Evolutionary conservation across 31 red algal species (phyloP).

Genomic region (Asparagopsis taxiformis): DNA sequence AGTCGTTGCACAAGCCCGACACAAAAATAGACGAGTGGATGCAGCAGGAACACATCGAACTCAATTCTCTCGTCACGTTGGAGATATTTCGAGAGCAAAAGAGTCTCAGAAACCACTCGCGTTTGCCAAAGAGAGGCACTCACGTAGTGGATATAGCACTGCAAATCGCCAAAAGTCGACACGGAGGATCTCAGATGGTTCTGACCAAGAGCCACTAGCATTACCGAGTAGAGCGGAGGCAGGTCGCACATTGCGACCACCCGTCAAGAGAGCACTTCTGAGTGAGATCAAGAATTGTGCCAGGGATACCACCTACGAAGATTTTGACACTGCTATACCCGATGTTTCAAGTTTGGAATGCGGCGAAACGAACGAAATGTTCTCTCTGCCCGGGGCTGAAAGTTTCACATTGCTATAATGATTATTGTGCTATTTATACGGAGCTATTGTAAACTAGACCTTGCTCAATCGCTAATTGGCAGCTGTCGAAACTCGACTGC

Average conservation of each 20-base stretch:
- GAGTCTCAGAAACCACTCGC: slow-evolving; percentile 4
- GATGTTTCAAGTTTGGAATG: not conserved
- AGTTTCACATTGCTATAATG: too few relatives aligned
- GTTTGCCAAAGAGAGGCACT: not conserved
- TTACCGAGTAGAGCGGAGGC: too few relatives aligned
- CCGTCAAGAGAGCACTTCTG: not conserved
- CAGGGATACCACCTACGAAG: not conserved
- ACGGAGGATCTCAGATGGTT: not conserved
- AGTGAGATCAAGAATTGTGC: not conserved
- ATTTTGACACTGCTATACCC: not conserved
- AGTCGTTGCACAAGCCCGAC: slow-evolving; percentile 2
- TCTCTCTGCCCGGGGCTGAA: too few relatives aligned
- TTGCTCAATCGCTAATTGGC: too few relatives aligned
- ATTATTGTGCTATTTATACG: too few relatives aligned
- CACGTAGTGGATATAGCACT: too few relatives aligned
- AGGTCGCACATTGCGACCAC: not conserved
- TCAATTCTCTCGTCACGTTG: not conserved
- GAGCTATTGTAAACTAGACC: too few relatives aligned
- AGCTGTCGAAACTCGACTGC: too few relatives aligned
- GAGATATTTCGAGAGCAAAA: not conserved
- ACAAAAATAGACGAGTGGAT: not conserved
- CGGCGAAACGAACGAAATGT: too few relatives aligned
- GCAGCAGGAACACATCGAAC: not conserved
- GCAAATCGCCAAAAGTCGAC: too few relatives aligned
- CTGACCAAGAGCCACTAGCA: too few relatives aligned